Percentiles rank a stretch among this genome's conserved stretches.
Conservation (phyloP, 1,139 yeast species). For the Pichia sp. region DNA sequence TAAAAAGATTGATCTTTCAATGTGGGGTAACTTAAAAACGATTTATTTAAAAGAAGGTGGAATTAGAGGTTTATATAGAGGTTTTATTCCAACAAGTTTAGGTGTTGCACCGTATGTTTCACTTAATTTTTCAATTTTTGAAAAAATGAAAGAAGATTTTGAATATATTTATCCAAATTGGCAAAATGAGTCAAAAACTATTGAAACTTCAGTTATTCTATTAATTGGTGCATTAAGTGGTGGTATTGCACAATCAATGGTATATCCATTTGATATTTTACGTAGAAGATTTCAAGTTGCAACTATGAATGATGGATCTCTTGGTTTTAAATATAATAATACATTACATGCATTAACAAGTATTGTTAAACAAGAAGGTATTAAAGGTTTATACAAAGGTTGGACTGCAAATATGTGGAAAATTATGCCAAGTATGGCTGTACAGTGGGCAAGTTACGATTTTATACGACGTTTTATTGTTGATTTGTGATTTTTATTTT, state of each 20-base stretch:
- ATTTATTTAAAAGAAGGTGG: constrained; percentile 83
- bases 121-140: constrained; percentile 85
- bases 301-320: constrained; percentile 65
- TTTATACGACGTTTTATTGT: constrained; percentile 4
- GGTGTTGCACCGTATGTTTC: constrained; percentile 98
- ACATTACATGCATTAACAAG: constrained; percentile 65
- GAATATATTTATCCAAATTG: constrained; percentile 23
- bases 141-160: constrained; percentile 56
- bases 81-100: constrained; percentile 78
- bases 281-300: constrained; percentile 89
- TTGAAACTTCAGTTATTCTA: constrained; percentile 36
- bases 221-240: constrained; percentile 84
- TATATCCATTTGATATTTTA: constrained; percentile 86
- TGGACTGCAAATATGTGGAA: constrained; percentile 83
- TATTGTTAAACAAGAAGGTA: constrained; percentile 69
- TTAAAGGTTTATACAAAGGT: constrained; percentile 80
- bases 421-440: constrained; percentile 93
- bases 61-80: constrained; percentile 67
- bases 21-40: constrained; percentile 47
- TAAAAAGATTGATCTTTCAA: constrained; percentile 46
- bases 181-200: constrained; percentile 6
- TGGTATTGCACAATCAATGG: constrained; percentile 73
- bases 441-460: constrained; percentile 82
- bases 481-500: constrained; percentile 2
- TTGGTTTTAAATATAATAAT: constrained; percentile 75